Base-by-base conservation (phyloP, 1,284 basidiomycete species). In the Trametes sp. region DNA sequence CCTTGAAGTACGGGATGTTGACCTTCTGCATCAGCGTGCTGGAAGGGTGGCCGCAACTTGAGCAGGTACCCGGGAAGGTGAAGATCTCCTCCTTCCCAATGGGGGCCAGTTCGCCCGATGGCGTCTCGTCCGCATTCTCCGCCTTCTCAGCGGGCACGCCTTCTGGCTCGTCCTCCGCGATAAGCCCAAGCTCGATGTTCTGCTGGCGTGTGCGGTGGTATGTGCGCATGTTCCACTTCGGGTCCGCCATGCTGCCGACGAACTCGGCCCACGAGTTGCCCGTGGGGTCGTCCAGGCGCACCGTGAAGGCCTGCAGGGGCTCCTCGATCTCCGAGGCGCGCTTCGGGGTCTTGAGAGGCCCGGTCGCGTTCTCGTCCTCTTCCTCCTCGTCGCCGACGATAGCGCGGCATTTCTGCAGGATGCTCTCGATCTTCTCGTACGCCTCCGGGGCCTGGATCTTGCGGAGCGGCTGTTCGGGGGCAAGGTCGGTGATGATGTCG, bases 1-100 rank as follows among this genome's bases (percentile, higher is more conserved):
- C 94, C 84, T 99, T 95, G 85, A 99, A 99, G 79, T 99, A 97
- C 0, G 98, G 98, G 69, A 99, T 98, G 72, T 89, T 90, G 71
- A 99, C 92, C 74, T 93, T 95, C 84, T 99, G 97, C 94, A 99
- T 98, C 69, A 89, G 81, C 0, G 97, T 99, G 73, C 95, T 86
- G 24, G 95, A 82, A 9, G 87, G 82, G 64, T 91, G 90, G 2
- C 91, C 90, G 77, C 98, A 99, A 66, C 92, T 93, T 10, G 94
- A 93, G 77, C 98, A 99, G 3, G 86, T 82, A 0, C 94, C 94
- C 0, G 89, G 92, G 82, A 99, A 99, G 16, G 89, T 86, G 75
- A 89, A 94, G 13, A 99, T 86, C 76, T 99, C 97, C 65, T 98
- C 96, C 50, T 90, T 81, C 52, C 74, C 65, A 28, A 76, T 77